Conservation (phyloP, 306 rosid genomes). For the Acacia melanoxylon region DNA sequence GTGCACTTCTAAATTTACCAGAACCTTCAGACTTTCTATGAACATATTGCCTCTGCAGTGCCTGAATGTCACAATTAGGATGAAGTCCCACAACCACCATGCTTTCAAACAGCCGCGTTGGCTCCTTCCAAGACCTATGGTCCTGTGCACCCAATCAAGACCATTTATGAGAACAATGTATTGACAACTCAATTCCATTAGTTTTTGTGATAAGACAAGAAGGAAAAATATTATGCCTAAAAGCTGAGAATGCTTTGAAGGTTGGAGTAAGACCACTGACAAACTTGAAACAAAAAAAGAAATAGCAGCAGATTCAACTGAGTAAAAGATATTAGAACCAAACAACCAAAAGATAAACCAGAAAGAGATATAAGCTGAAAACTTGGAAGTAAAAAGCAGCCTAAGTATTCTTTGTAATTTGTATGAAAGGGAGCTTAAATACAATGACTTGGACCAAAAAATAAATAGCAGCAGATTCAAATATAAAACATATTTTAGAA, state of each 20-base stretch:
- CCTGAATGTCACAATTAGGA: conserved; percentile 89
- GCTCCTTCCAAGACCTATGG: conserved; percentile 85
- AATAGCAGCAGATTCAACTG: conserved; percentile 10
- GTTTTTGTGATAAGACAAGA: conserved; percentile 1
- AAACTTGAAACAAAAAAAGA: conserved; percentile 10
- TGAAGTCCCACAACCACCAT: conserved; percentile 93
- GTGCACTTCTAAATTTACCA: conserved; percentile 73
- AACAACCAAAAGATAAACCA: conserved; percentile 20
- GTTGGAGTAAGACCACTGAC: neutral
- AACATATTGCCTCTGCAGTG: conserved; percentile 68
- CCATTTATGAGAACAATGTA: conserved; percentile 24
- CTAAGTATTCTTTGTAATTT: neutral
- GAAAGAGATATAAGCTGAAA: neutral
- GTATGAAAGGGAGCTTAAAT: neutral
- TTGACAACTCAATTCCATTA: neutral
- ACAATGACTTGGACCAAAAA: conserved; percentile 5
- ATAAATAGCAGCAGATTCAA: conserved; percentile 12
- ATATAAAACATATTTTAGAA: neutral
- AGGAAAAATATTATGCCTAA: conserved; percentile 10
- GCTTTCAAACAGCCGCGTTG: conserved; percentile 87
- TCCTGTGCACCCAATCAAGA: conserved; percentile 63
- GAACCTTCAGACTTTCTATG: conserved; percentile 71
- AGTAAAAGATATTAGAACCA: conserved; percentile 14
- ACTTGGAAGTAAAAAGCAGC: conserved; percentile 26
- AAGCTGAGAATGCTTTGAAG: conserved; percentile 5